Conservation (phyloP, 106 monocot species). For the Dendrobium chrysotoxum region DNA sequence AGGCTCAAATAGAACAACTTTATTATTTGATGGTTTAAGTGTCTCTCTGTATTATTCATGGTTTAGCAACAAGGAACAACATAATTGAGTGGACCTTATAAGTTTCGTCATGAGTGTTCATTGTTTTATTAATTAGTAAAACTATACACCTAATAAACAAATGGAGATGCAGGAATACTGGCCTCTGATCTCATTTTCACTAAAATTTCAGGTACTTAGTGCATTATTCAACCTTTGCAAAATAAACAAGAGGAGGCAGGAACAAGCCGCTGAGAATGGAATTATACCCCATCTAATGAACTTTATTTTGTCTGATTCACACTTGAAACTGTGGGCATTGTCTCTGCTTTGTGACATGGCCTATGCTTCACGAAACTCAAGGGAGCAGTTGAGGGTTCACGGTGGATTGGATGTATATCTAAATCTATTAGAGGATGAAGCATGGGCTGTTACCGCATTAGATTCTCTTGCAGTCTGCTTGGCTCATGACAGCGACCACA, state of each 20-base stretch:
- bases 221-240: slow-evolving; percentile 98
- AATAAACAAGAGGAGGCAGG: slow-evolving; percentile 96
- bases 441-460: slow-evolving; percentile 86
- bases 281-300: slow-evolving; percentile 93
- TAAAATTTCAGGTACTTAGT: slow-evolving; percentile 62
- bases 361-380: slow-evolving; percentile 94
- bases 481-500: slow-evolving; percentile 89
- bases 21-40: too few species aligned
- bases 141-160: neutral
- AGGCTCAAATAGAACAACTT: too few species aligned
- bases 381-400: slow-evolving; percentile 89
- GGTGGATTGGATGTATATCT: slow-evolving; percentile 94
- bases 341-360: slow-evolving; percentile 96
- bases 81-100: too few species aligned
- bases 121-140: too few species aligned
- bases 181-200: neutral
- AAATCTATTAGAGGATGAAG: slow-evolving; percentile 84
- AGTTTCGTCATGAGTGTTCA: too few species aligned
- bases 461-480: slow-evolving; percentile 93
- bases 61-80: too few species aligned
- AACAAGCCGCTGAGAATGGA: slow-evolving; percentile 97
- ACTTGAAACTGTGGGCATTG: slow-evolving; percentile 80
- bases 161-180: neutral
- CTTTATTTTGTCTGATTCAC: slow-evolving; percentile 83
- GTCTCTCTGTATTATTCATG: too few species aligned